A percentile compares a stretch with the other conserved stretches of the same genome.
Evolutionary conservation across 2,329 filamentous ascomycete species (phyloP).

Genomic region (Ophiostoma populinum): DNA sequence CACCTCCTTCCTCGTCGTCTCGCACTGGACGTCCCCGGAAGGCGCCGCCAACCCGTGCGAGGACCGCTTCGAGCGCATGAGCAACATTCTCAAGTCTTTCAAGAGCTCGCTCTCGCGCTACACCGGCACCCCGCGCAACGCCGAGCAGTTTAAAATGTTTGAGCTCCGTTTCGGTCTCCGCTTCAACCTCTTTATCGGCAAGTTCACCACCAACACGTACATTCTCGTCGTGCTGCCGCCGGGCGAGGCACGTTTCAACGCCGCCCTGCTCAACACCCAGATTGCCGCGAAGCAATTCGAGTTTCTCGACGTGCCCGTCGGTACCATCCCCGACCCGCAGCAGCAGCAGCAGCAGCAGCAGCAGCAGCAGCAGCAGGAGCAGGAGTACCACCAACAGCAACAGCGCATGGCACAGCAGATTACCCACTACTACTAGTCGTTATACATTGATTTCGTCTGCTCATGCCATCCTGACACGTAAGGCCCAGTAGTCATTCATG

Average conservation of each 20-base stretch:
- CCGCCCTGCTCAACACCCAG: conserved; percentile 76
- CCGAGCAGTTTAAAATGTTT: conserved; percentile 65
- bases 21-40: conserved; percentile 62
- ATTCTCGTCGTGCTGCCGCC: conserved; percentile 83
- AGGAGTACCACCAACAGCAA: neutral
- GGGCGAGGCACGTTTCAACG: conserved; percentile 80
- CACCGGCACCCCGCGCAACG: conserved; percentile 63
- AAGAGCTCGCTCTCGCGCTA: conserved; percentile 70
- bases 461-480: neutral
- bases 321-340: conserved; percentile 13
- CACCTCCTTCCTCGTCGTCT: conserved; percentile 92
- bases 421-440: neutral
- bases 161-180: conserved; percentile 58
- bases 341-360: neutral
- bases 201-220: conserved; percentile 95
- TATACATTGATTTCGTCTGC: neutral
- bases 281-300: conserved; percentile 71
- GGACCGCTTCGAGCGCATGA: conserved; percentile 84
- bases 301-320: conserved; percentile 38
- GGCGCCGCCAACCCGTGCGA: conserved; percentile 71
- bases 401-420: too few species aligned
- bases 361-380: conserved; percentile 1
- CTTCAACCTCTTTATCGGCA: conserved; percentile 88
- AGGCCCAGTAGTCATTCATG: too few species aligned
- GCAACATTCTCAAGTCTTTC: conserved; percentile 96